These are phyloP conservation scores for Aspergillus quadrilineatus DNA, from an alignment of 2,329 filamentous ascomycete species.

Conservation along the genomic window DNA sequence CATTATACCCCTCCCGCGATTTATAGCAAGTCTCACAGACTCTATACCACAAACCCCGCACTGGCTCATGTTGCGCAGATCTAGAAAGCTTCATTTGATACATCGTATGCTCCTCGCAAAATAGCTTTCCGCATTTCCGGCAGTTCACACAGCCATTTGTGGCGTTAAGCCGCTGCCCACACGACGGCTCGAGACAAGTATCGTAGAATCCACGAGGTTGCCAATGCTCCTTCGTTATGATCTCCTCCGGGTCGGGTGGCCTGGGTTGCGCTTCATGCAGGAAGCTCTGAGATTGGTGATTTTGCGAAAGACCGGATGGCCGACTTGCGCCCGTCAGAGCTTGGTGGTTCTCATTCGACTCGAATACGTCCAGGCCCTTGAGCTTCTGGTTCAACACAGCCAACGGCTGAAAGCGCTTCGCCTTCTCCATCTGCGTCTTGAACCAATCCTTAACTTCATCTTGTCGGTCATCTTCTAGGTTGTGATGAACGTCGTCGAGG, in stretches of 20 bases:
- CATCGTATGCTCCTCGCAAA: constrained; percentile 98
- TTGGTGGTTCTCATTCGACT: constrained; percentile 73
- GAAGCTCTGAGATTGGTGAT: background rate
- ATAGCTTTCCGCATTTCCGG: constrained; percentile 85
- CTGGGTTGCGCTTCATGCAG: constrained; percentile 25
- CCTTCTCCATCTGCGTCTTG: constrained; percentile 88
- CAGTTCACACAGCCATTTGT: constrained; percentile 88
- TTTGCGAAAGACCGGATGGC: constrained; percentile 32
- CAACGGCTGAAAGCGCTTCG: constrained; percentile 87
- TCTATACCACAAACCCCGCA: constrained; percentile 86
- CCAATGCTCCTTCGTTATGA: constrained; percentile 88
- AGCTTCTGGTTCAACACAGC: constrained; percentile 91
- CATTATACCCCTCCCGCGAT: constrained; percentile 91
- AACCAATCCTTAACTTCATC: constrained; percentile 98
- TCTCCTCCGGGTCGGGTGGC: constrained; percentile 75
- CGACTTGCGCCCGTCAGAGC: constrained; percentile 40
- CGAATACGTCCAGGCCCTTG: constrained; percentile 88
- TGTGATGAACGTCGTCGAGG: constrained; percentile 85
- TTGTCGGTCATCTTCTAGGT: constrained; percentile 82
- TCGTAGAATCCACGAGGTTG: constrained; percentile 74
- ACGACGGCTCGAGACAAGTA: constrained; percentile 81
- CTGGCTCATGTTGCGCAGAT: constrained; percentile 83
- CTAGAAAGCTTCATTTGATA: constrained; percentile 98
- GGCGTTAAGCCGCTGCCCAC: constrained; percentile 74
- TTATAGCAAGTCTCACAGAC: constrained; percentile 99